Evolutionary conservation across 2,329 filamentous ascomycete genomes (phyloP), one percentile per base, ranked within the genome.

Genomic region (Raffaelea albimanens): DNA sequence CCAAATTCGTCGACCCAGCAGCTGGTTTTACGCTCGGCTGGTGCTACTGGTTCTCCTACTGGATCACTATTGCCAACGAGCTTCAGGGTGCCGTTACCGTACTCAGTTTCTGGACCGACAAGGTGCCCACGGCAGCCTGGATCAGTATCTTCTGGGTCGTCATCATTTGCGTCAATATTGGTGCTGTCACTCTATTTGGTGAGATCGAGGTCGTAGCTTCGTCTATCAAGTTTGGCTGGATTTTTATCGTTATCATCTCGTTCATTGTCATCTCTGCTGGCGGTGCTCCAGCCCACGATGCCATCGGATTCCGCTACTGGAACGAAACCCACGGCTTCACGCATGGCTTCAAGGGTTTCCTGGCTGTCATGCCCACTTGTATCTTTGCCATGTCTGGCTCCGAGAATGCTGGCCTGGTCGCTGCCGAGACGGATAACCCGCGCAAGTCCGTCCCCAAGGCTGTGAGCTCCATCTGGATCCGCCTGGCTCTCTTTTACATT

Each of bases 371-470:
- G 53, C 82, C 87, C 42, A 85, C 79, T 2, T 82, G 83, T 3
- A 82, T 83, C 5, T 87, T 87, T 57, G 70, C 83, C 23, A 87
- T 86, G 58, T 77, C 80, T 14, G 83, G 83, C 16, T 86, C 83
- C 0, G 83, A 87, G 58, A 68, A 85, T 2, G 82, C 87, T 19
- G 84, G 83, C 56, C 72, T 87, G 5, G 82, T 82, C 3, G 83
- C 83, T 1, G 83, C 83, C 11, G 84, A 88, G 63, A 79, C 83
- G 0, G 65, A 67, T 9, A 86, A 87, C 58, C 84, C 84, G 0
- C 74, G 78, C 47, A 82, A 86, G 58, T 78, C 83, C 0, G 73
- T 95, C 2, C 88, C 88, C 0, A 82, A 80, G 1, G 89, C 89
- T 3, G 82, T 91, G 57, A 93, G 91, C 67, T 87, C 93, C 59